Percentiles rank a stretch among this genome's conserved stretches.
Conservation (phyloP, 192 early-diverging fungal genomes). For the Backusella westeae region DNA sequence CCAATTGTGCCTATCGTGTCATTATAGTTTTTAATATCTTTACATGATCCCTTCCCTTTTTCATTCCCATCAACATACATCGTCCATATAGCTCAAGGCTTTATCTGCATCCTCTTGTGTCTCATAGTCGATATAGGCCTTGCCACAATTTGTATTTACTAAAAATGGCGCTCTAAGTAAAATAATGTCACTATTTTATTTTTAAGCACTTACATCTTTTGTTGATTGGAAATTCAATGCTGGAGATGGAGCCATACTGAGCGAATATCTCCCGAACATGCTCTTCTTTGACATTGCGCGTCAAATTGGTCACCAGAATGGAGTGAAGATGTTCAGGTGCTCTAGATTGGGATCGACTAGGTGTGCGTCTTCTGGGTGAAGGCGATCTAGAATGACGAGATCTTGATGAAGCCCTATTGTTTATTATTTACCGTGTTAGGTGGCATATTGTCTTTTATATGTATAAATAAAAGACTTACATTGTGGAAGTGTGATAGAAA, state of each 20-base stretch:
- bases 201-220: conserved; percentile 30
- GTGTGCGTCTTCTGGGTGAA: conserved; percentile 22
- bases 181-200: no score
- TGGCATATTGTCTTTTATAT: no score
- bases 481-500: background rate
- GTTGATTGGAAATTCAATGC: conserved; percentile 37
- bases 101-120: conserved; percentile 39
- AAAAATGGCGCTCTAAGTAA: background rate
- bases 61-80: conserved; percentile 23
- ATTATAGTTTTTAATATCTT: background rate
- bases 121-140: conserved; percentile 42
- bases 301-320: conserved; percentile 34
- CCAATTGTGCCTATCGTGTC: conserved; percentile 40
- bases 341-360: conserved; percentile 25
- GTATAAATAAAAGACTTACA: background rate
- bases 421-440: background rate
- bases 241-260: conserved; percentile 30
- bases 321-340: conserved; percentile 5
- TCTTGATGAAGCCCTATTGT: conserved; percentile 21
- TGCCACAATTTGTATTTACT: conserved; percentile 41
- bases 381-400: conserved; percentile 28
- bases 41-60: background rate
- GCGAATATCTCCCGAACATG: conserved; percentile 45
- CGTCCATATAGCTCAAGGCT: conserved; percentile 46
- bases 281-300: conserved; percentile 42